Percentiles rank a stretch among this genome's conserved stretches.
These are phyloP conservation scores for Albatrellus sp. DNA, from an alignment of 1,284 basidiomycete species.

Conservation along the genomic window DNA sequence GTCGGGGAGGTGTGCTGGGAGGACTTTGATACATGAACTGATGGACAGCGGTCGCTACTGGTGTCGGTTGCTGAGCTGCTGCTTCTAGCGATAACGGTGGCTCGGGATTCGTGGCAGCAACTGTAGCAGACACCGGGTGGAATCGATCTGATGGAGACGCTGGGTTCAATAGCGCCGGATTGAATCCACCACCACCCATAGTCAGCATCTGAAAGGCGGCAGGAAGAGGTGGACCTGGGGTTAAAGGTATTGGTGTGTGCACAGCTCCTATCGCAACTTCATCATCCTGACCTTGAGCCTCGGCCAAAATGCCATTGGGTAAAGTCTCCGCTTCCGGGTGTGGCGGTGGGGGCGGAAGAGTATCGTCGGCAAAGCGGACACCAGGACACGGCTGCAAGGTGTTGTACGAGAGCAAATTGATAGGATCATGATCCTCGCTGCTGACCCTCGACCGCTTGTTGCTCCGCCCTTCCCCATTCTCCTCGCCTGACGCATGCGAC, in stretches of 20 bases:
- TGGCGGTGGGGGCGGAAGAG: constrained; percentile 2
- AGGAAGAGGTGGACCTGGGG: no score
- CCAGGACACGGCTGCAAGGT: constrained; percentile 3
- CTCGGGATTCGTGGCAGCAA: no score
- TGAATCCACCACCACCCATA: constrained; percentile 21
- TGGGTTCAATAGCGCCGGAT: constrained; percentile 39
- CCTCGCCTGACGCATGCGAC: constrained; percentile 43
- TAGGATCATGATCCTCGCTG: constrained; percentile 24
- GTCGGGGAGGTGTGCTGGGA: constrained; percentile 3
- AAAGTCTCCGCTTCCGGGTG: constrained; percentile 1
- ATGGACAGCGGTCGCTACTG: no score
- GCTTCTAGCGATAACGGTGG: no score
- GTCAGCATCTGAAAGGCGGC: no score
- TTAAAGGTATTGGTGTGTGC: no score
- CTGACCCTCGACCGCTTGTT: constrained; percentile 42
- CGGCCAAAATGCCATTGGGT: background rate
- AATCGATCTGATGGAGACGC: background rate
- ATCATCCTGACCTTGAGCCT: no score
- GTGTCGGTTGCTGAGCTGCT: no score
- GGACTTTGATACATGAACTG: background rate
- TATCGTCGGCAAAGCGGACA: constrained; percentile 8
- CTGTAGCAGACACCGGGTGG: no score
- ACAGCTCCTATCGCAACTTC: no score
- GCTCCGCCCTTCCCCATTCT: constrained; percentile 26
- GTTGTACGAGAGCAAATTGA: constrained; percentile 2